Conservation (phyloP, 176 grass and related monocot species). For the Sorghum bicolor region Sorghum_bicolor_NCBIv3 NC_012876.2:57290001-57290500, state of each 20-base stretch:
- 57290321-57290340: slow-evolving; percentile 2
- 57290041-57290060: too few relatives aligned
- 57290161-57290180: background rate
- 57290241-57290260: background rate
- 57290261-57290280: background rate
- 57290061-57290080: too few relatives aligned
- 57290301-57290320: slow-evolving; percentile 12
- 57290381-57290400: too few relatives aligned
- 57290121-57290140: background rate
- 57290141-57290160: background rate
- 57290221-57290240: background rate
- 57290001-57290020: too few relatives aligned
- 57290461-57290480: background rate
- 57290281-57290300: background rate
- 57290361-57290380: background rate
- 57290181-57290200: too few relatives aligned
- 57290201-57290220: too few relatives aligned
- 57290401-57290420: background rate
- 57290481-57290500: background rate
- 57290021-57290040: too few relatives aligned
- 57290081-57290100: background rate
- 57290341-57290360: background rate
- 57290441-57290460: slow-evolving; percentile 9
- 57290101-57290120: background rate
- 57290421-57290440: slow-evolving; percentile 35